These are phyloP conservation scores for Populus nigra DNA, from an alignment of 345 rosid genomes.

Conservation along the genomic window DNA sequence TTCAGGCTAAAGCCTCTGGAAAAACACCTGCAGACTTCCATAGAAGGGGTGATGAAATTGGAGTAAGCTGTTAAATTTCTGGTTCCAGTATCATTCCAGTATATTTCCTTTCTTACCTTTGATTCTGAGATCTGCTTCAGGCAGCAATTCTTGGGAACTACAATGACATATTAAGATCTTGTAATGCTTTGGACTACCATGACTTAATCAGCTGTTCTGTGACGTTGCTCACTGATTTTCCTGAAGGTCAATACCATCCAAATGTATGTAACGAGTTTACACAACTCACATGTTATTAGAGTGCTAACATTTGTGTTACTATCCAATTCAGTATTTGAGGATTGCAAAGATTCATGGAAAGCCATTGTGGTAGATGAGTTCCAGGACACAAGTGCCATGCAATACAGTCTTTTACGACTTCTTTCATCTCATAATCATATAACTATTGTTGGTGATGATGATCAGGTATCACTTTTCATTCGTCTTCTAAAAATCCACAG, in stretches of 20 bases:
- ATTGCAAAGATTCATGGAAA: constrained; percentile 74
- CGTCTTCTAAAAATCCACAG: neutral
- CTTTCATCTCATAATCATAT: constrained; percentile 74
- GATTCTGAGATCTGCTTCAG: constrained; percentile 46
- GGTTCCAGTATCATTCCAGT: constrained; percentile 20
- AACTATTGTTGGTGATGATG: constrained; percentile 93
- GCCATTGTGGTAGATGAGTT: constrained; percentile 89
- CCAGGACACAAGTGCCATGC: constrained; percentile 95
- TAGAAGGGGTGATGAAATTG: constrained; percentile 62
- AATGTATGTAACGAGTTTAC: neutral
- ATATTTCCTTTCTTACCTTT: constrained; percentile 21
- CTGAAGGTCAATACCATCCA: constrained; percentile 60
- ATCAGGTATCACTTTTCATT: constrained; percentile 56
- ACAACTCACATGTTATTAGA: constrained; percentile 15
- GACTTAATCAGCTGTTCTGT: constrained; percentile 82
- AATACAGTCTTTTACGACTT: constrained; percentile 60
- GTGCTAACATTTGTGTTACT: constrained; percentile 16
- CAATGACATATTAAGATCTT: constrained; percentile 61
- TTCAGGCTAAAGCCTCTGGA: constrained; percentile 92
- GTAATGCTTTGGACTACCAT: constrained; percentile 92
- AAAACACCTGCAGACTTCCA: constrained; percentile 58
- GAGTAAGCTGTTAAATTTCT: constrained; percentile 53
- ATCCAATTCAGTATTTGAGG: constrained; percentile 57
- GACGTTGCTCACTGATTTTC: constrained; percentile 65
- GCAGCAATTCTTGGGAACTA: constrained; percentile 70